These are phyloP conservation scores for Lactarius trivialis DNA, from an alignment of 768 basidiomycete species.

Conservation along the genomic window DNA sequence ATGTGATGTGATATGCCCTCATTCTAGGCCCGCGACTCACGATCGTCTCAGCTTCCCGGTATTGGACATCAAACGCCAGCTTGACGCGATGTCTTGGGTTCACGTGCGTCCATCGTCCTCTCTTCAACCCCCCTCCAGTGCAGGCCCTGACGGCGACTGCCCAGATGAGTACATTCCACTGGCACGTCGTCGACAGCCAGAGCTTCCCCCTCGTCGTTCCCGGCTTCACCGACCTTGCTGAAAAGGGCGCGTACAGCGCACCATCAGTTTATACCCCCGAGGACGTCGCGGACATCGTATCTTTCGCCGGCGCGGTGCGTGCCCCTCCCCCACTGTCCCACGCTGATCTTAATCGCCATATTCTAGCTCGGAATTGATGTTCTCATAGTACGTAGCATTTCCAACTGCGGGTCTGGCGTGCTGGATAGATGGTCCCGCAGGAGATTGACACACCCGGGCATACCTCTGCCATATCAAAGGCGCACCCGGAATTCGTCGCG, in stretches of 20 bases:
- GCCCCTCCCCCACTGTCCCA: not conserved
- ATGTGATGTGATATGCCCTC: conserved; percentile 24
- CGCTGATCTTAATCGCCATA: not conserved
- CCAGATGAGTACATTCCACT: conserved; percentile 43
- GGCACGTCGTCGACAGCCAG: conserved; percentile 46
- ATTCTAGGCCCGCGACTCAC: not conserved
- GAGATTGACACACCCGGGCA: conserved; percentile 87
- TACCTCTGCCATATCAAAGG: conserved; percentile 53
- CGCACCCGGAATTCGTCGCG: conserved; percentile 71
- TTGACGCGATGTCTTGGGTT: conserved; percentile 11
- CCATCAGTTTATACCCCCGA: conserved; percentile 31
- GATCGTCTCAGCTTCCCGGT: not conserved
- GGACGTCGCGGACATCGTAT: conserved; percentile 37
- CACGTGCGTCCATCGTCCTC: conserved; percentile 18
- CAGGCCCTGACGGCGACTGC: conserved; percentile 23
- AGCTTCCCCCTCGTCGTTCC: conserved; percentile 41
- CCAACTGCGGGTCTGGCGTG: too few species aligned
- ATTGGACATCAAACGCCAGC: conserved; percentile 7
- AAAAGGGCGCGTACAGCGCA: conserved; percentile 40
- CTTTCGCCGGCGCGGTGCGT: conserved; percentile 41
- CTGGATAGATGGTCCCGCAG: conserved; percentile 32
- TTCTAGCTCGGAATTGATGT: conserved; percentile 45
- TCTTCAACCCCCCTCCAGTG: too few species aligned
- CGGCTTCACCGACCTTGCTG: conserved; percentile 33
- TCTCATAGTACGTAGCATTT: conserved; percentile 29